Evolutionary conservation across 2,329 filamentous ascomycete genomes (phyloP), one percentile per base, ranked within the genome.

Genomic region (Penicillium corylophilum): DNA sequence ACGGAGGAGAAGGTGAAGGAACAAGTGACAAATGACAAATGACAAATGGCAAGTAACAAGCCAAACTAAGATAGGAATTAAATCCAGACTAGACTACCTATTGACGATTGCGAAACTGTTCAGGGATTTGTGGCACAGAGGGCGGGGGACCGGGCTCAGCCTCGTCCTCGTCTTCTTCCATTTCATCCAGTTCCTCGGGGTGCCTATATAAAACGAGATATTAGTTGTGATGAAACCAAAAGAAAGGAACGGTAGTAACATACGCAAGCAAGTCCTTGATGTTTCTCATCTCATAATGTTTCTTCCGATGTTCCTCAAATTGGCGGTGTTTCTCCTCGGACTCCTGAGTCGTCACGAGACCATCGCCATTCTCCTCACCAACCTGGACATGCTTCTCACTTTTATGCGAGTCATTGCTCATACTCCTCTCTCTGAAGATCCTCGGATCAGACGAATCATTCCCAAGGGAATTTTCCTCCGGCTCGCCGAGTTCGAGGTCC

Each of bases 201-300:
- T 90, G 87, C 13, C 71, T 75, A 52, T 22, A 50, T 15, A 3
- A 45, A 18, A 22, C 28, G 16, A 33, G 20, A 44, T 15, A 48
- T 55, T 44, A 59, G 55, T 54, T 29, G 57, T 1, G 46, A 26
- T 5, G 28, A 29, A 50, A 42, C 13, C 35, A 38, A 18, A 23
- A 43, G 29, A 12, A 45, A 49, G n/a, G 35, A 12, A 33, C 23
- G 33, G 35, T 18, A 22, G 26, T 23, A 22, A 74, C 79, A 60
- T 72, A 87, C 85, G 90, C 92, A 59, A 99, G 82, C 47, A 97
- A 75, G 66, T 86, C 83, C 65, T 94, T 95, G 52, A 96, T 91
- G 67, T 94, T 88, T 76, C 84, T 90, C 94, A 99, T 99, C 80
- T 99, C 94, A 74, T 99, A 99, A 74, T 99, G 94, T 78, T 86